Percentiles rank a stretch among this genome's conserved stretches.
Evolutionary conservation across 2,329 filamentous ascomycete genomes (phyloP).

Genomic region (Paecilomyces fulvus): DNA sequence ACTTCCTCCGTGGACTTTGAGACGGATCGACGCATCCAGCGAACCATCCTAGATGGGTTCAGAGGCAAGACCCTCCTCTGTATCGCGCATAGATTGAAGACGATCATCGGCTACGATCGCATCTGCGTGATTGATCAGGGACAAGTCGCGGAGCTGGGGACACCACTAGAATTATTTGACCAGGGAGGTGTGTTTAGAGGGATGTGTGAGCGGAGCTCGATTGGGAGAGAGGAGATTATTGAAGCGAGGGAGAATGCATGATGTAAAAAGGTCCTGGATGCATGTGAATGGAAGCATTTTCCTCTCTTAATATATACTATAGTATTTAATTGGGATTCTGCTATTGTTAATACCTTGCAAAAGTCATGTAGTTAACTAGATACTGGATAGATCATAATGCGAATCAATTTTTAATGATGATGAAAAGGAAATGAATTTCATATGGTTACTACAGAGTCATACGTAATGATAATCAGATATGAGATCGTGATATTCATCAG

Average conservation of each 20-base stretch:
- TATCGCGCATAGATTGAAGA: conserved; percentile 64
- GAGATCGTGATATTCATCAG: too few species aligned
- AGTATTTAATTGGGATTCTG: too few species aligned
- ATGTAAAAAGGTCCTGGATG: too few species aligned
- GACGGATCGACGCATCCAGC: conserved; percentile 63
- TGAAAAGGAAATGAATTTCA: too few species aligned
- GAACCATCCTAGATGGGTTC: conserved; percentile 62
- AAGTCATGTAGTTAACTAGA: too few species aligned
- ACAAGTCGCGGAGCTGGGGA: conserved; percentile 45
- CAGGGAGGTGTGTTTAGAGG: conserved; percentile 5
- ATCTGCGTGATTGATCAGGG: conserved; percentile 62
- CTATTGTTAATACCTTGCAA: too few species aligned
- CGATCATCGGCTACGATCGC: conserved; percentile 64
- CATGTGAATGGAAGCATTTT: too few species aligned
- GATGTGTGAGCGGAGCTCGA: conserved; percentile 2
- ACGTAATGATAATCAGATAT: too few species aligned
- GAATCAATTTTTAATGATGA: too few species aligned
- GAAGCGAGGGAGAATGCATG: neutral
- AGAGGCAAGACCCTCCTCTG: conserved; percentile 58
- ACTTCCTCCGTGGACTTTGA: conserved; percentile 67
- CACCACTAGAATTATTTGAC: conserved; percentile 2
- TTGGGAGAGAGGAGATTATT: neutral
- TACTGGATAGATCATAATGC: too few species aligned
- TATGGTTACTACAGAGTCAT: too few species aligned
- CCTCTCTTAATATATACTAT: too few species aligned